Evolutionary conservation across 257 asterid species (phyloP).

Genomic region (Linderniella brevidens): DNA sequence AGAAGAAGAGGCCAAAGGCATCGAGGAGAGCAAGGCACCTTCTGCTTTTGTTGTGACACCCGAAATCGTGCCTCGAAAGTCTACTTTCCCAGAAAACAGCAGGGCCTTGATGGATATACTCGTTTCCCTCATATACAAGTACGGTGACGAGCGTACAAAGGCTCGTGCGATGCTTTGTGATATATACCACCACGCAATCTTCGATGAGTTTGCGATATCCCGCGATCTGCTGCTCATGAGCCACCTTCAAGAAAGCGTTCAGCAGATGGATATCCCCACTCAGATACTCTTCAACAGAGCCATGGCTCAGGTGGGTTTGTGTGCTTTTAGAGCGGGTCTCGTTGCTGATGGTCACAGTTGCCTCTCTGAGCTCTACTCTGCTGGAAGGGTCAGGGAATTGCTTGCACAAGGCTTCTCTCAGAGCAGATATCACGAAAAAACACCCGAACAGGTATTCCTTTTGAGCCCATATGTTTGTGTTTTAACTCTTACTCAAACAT

Average conservation of each 20-base stretch:
- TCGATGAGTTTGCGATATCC: slow-evolving; percentile 61
- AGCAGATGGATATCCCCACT: slow-evolving; percentile 92
- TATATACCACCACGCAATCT: slow-evolving; percentile 80
- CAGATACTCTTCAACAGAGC: slow-evolving; percentile 85
- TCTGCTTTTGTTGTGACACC: slow-evolving; percentile 59
- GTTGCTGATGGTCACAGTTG: slow-evolving; percentile 65
- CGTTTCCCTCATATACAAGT: slow-evolving; percentile 62
- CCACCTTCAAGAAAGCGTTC: slow-evolving; percentile 88
- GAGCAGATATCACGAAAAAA: slow-evolving; percentile 85
- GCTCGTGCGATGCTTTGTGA: slow-evolving; percentile 99
- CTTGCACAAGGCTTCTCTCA: slow-evolving; percentile 95
- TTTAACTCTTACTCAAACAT: background rate
- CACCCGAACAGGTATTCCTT: slow-evolving; percentile 79
- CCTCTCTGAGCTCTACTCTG: slow-evolving; percentile 78
- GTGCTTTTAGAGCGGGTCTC: slow-evolving; percentile 79
- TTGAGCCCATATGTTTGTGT: background rate
- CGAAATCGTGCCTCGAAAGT: slow-evolving; percentile 69
- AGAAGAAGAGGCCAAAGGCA: slow-evolving; percentile 32
- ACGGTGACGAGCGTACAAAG: slow-evolving; percentile 86
- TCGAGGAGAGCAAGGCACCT: slow-evolving; percentile 49
- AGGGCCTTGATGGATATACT: slow-evolving; percentile 67
- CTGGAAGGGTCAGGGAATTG: slow-evolving; percentile 90
- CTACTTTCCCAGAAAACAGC: slow-evolving; percentile 76
- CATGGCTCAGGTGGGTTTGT: slow-evolving; percentile 92
- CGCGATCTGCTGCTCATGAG: slow-evolving; percentile 93